A percentile compares a stretch with the other conserved stretches of the same genome.
These are phyloP conservation scores for Ustilago trichophora DNA, from an alignment of 1,284 basidiomycete genomes.

Conservation along the genomic window DNA sequence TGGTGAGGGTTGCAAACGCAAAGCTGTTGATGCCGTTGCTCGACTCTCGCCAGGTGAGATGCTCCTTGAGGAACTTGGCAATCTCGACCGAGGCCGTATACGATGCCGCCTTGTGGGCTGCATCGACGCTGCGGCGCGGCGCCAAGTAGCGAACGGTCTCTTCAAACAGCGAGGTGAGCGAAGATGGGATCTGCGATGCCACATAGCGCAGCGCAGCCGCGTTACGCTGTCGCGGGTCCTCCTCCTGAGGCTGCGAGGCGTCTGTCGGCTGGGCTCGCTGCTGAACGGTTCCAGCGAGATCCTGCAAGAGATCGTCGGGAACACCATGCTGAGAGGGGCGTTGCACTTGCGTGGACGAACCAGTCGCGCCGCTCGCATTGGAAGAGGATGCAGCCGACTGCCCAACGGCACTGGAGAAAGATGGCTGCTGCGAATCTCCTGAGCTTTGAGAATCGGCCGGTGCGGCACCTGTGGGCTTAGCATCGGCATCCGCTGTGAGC, in stretches of 20 bases:
- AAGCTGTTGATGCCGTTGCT: conserved; percentile 69
- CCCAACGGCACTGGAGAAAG: neutral
- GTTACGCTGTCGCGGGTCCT: conserved; percentile 39
- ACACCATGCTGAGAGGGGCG: conserved; percentile 38
- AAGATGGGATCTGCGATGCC: conserved; percentile 79
- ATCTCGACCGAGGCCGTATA: conserved; percentile 75
- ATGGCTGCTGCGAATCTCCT: conserved; percentile 1
- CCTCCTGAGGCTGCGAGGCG: conserved; percentile 19
- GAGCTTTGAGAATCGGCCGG: conserved; percentile 2
- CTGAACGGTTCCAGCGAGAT: conserved; percentile 46
- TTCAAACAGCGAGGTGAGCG: conserved; percentile 86
- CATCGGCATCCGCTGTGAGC: conserved; percentile 10
- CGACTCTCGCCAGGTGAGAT: conserved; percentile 74
- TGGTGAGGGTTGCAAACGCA: conserved; percentile 73
- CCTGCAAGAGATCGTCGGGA: conserved; percentile 38
- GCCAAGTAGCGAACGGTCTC: conserved; percentile 85
- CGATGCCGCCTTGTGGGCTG: conserved; percentile 81
- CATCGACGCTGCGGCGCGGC: conserved; percentile 80
- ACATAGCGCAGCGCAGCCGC: conserved; percentile 75
- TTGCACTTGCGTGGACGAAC: conserved; percentile 10
- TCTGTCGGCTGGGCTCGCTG: conserved; percentile 7
- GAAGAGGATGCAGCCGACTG: neutral
- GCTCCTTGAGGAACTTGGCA: conserved; percentile 77
- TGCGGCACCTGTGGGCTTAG: conserved; percentile 11
- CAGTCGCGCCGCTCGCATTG: neutral